Evolutionary conservation across 75 land plant species (phyloP), one percentile per base, ranked within the genome.

Genomic region (Sequoiadendron giganteum): DNA sequence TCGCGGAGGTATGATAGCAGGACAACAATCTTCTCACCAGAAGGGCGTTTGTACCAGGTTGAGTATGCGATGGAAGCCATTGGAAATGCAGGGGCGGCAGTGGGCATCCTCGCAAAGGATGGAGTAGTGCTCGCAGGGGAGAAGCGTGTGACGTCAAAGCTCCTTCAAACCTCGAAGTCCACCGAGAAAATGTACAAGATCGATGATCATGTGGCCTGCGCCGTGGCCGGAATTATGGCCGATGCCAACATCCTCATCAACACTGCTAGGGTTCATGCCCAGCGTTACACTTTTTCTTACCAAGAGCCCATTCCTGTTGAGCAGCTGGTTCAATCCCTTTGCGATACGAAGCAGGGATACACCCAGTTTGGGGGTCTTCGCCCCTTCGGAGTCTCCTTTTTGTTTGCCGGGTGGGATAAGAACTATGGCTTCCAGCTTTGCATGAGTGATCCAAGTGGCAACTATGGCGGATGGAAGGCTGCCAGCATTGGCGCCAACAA

Each of bases 131-230:
- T 95, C 72, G 93, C 95, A 28, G 96, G 96, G 83, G 96, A 95
- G 90, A 95, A 95, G 92, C 91, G 95, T 54, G 95, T 95, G 13
- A 95, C 96, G 39, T 95, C 97, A 70, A 95, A 95, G 89, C 95
- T 95, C 58, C 96, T 95, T n/a, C 96, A 95, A 52, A 89, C 96
- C 39, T 91, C 94, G n/a, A 92, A 92, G 30, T 93, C 97, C 83
- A 95, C 95, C 30, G 97, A 95, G 92, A 95, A 95, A 86, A 95
- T 95, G 97, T 95, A 95, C 93, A 95, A 95, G 93, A 91, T 95
- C 86, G 97, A 95, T 76, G 96, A 93, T 85, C 97, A 95, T 56
- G 91, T 95, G 3, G 96, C 96, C n/a, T 94, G 95, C 72, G 96
- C 96, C 30, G 96, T 95, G 8, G 96, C 96, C 42, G 96, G 96